phyloP scores from a whole-genome alignment of 2,329 filamentous ascomycete genomes.

The Talaromyces sp. region DNA sequence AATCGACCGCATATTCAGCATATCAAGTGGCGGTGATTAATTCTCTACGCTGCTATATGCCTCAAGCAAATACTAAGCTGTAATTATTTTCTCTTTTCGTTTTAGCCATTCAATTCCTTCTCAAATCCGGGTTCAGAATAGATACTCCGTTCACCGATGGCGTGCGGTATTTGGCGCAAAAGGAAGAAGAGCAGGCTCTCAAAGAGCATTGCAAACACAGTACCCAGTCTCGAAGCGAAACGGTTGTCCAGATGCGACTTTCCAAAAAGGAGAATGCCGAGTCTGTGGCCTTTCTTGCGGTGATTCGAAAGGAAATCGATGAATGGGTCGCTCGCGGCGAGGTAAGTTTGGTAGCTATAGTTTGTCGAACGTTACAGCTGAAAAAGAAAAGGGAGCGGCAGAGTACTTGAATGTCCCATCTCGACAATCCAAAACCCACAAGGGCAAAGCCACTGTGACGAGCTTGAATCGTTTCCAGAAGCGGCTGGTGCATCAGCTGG shows the following conservation, averaged over 20 bases:
- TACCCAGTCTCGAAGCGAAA: conserved; percentile 30
- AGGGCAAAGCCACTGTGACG: conserved; percentile 17
- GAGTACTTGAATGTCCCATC: conserved; percentile 44
- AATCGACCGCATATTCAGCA: conserved; percentile 56
- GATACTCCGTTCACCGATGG: conserved; percentile 51
- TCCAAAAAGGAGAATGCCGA: conserved; percentile 46
- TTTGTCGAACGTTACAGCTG: conserved; percentile 1
- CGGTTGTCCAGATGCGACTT: conserved; percentile 35
- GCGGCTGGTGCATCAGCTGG: conserved; percentile 59
- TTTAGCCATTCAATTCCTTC: conserved; percentile 55
- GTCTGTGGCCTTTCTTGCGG: conserved; percentile 46
- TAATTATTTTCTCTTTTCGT: neutral
- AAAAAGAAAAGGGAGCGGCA: conserved; percentile 17
- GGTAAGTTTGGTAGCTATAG: conserved; percentile 10
- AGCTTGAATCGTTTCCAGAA: conserved; percentile 56
- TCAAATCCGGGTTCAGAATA: conserved; percentile 55
- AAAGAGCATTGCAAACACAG: conserved; percentile 35
- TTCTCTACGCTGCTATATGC: conserved; percentile 6
- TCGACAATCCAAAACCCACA: conserved; percentile 14
- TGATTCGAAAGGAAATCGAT: conserved; percentile 41
- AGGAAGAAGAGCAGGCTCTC: conserved; percentile 49
- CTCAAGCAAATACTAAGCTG: neutral
- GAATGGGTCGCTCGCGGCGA: conserved; percentile 36
- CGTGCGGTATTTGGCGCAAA: conserved; percentile 53
- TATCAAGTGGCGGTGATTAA: conserved; percentile 49